Conservation (phyloP, 2,329 filamentous ascomycete genomes). For the Phyllosticta citribraziliensis region DNA sequence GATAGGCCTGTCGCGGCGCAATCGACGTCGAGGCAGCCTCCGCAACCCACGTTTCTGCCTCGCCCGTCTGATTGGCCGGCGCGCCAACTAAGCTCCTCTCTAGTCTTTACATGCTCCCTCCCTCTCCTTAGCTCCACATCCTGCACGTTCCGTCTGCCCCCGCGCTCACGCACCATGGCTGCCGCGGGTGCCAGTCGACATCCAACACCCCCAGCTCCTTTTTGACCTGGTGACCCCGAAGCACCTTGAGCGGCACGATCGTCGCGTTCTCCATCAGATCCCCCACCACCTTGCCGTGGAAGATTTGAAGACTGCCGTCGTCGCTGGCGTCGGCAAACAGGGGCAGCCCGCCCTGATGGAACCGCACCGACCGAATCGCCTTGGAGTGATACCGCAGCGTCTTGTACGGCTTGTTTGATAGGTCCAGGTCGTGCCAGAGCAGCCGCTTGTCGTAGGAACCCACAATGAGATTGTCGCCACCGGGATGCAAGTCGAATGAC, state of each 20-base stretch:
- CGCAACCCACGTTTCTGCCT: background rate
- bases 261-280: constrained; percentile 94
- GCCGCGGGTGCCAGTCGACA: constrained; percentile 87
- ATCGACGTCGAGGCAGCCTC: background rate
- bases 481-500: constrained; percentile 84
- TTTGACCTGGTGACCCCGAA: constrained; percentile 80
- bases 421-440: constrained; percentile 93
- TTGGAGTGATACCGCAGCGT: constrained; percentile 90
- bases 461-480: constrained; percentile 87
- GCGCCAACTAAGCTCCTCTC: background rate
- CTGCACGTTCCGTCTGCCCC: constrained; percentile 89
- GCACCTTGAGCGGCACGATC: constrained; percentile 90
- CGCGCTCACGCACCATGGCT: constrained; percentile 90
- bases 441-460: constrained; percentile 90
- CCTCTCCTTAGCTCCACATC: constrained; percentile 55
- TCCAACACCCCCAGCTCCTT: constrained; percentile 84
- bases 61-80: constrained; percentile 3
- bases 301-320: constrained; percentile 88
- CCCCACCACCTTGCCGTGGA: constrained; percentile 90
- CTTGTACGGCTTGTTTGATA: constrained; percentile 86
- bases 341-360: constrained; percentile 67
- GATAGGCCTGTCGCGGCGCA: background rate
- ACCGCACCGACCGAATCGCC: constrained; percentile 82
- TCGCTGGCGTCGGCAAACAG: constrained; percentile 93
- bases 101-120: background rate